phyloP scores from a whole-genome alignment of 2,329 filamentous ascomycete genomes.

The Fusarium sp. region DNA sequence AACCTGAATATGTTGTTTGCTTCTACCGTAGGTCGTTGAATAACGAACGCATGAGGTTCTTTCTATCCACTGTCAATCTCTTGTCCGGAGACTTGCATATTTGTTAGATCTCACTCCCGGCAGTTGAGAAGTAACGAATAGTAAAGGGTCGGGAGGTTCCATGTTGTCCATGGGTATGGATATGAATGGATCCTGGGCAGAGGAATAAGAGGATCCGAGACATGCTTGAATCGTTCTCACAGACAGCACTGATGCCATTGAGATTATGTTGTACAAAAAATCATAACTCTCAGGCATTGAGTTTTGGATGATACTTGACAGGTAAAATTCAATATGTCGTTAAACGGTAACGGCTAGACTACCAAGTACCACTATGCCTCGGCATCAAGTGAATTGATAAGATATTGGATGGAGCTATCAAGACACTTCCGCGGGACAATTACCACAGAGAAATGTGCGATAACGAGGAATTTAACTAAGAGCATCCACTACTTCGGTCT shows the following conservation, averaged over 20 bases:
- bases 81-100: neutral
- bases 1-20: neutral
- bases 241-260: neutral
- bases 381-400: neutral
- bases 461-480: neutral
- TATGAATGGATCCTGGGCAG: neutral
- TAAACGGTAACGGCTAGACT: neutral
- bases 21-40: neutral
- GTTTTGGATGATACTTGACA: neutral
- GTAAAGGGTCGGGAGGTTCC: neutral
- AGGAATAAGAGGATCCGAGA: neutral
- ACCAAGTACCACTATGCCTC: neutral
- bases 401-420: neutral
- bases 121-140: conserved; percentile 1
- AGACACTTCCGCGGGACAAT: neutral
- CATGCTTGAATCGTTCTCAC: neutral
- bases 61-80: neutral
- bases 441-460: neutral
- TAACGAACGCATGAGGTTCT: neutral
- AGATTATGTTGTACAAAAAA: neutral
- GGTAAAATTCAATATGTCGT: neutral
- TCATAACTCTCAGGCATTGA: neutral
- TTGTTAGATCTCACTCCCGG: neutral
- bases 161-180: neutral
- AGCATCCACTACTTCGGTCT: neutral